Conservation (phyloP, 2,329 filamentous ascomycete genomes). For the Fusarium sterilihyphosum region DNA sequence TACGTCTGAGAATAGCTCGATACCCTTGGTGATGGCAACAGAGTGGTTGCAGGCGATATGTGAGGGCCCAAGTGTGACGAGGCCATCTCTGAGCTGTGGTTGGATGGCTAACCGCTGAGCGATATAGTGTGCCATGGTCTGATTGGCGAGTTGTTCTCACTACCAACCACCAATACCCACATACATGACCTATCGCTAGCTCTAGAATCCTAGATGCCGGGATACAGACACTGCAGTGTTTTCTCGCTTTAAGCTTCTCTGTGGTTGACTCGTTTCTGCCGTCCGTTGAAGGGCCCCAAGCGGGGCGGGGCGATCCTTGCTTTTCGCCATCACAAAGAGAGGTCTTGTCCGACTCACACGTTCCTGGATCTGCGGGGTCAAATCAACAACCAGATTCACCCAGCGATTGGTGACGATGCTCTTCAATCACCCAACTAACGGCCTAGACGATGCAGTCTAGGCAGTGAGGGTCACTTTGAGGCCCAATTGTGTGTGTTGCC, state of each 20-base stretch:
- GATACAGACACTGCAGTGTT: constrained; percentile 14
- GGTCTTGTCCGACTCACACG: constrained; percentile 16
- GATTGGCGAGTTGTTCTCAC: constrained; percentile 36
- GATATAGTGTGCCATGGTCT: constrained; percentile 26
- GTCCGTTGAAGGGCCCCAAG: constrained; percentile 2
- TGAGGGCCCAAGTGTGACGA: constrained; percentile 36
- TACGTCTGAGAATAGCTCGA: constrained; percentile 50
- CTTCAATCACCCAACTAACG: constrained; percentile 8
- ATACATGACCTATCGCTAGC: constrained; percentile 16
- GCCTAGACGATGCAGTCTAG: background rate
- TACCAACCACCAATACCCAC: constrained; percentile 34
- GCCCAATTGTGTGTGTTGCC: constrained; percentile 34
- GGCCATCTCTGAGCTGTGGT: constrained; percentile 49
- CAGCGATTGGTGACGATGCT: constrained; percentile 11
- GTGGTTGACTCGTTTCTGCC: constrained; percentile 1
- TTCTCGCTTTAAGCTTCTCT: constrained; percentile 16
- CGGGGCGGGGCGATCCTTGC: constrained; percentile 33
- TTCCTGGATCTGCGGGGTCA: constrained; percentile 25
- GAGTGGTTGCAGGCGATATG: constrained; percentile 43
- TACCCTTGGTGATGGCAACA: constrained; percentile 44
- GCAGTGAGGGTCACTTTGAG: constrained; percentile 23
- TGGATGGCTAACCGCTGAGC: constrained; percentile 56
- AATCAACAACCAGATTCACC: background rate
- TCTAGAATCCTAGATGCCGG: constrained; percentile 17
- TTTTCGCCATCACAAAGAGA: constrained; percentile 16